Conservation (phyloP, 441 rosid species). For the Erodium trifolium region DNA sequence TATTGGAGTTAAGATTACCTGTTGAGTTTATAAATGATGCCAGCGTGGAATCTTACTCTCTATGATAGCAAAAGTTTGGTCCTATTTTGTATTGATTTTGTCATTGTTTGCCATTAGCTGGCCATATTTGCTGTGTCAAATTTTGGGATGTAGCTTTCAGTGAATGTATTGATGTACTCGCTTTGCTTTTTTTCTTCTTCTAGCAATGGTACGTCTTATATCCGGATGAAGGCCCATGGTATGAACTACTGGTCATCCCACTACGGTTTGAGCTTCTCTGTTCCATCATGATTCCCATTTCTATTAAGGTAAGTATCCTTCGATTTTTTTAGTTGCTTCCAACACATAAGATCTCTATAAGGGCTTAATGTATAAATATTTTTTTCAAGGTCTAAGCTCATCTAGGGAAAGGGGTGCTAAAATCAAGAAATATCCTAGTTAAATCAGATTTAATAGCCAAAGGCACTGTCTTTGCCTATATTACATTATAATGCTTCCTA, state of each 20-base stretch:
- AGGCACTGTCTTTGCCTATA: neutral
- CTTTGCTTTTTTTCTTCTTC: slow-evolving; percentile 20
- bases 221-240: slow-evolving; percentile 94
- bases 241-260: slow-evolving; percentile 85
- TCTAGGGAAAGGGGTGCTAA: neutral
- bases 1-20: neutral
- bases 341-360: neutral
- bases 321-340: neutral
- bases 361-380: neutral
- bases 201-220: slow-evolving; percentile 97
- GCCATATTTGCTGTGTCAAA: neutral
- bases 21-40: neutral
- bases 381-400: neutral
- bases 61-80: neutral
- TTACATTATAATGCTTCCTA: neutral
- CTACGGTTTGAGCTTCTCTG: slow-evolving; percentile 96
- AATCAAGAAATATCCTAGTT: neutral
- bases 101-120: neutral
- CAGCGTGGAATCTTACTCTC: neutral
- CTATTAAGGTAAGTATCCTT: slow-evolving; percentile 60
- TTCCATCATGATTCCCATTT: slow-evolving; percentile 99
- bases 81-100: neutral
- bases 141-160: neutral
- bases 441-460: neutral
- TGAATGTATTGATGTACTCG: neutral